A percentile compares a stretch with the other conserved stretches of the same genome.
Evolutionary conservation across 257 asterid species (phyloP).

Genomic region (Forsythia suspensa): DNA sequence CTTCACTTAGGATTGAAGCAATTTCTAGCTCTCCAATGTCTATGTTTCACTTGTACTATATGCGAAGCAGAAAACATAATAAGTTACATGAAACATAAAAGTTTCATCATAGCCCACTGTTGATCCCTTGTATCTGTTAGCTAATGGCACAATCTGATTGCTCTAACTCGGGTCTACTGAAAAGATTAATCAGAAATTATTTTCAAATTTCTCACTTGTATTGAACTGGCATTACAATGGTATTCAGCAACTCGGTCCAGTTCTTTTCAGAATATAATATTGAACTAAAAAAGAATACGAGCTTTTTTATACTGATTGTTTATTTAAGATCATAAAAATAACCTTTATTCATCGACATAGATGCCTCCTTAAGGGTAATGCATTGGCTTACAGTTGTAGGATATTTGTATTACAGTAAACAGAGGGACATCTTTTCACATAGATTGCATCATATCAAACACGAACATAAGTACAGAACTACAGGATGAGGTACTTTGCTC

Average conservation of each 20-base stretch:
- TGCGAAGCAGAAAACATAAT: not conserved
- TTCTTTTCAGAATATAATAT: not conserved
- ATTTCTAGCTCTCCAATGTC: not conserved
- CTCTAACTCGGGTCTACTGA: not conserved
- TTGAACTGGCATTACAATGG: not conserved
- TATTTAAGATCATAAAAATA: not conserved
- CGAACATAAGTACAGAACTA: slow-evolving; percentile 1
- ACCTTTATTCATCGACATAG: not conserved
- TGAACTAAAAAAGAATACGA: not conserved
- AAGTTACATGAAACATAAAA: not conserved
- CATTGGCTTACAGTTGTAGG: not conserved
- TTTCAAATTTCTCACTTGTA: not conserved
- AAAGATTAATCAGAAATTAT: too few relatives aligned
- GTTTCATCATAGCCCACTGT: not conserved
- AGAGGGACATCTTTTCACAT: not conserved
- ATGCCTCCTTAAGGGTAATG: not conserved
- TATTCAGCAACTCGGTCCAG: not conserved
- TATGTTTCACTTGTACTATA: not conserved
- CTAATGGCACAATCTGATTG: not conserved
- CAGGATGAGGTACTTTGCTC: not conserved
- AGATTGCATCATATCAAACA: not conserved
- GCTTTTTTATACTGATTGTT: not conserved
- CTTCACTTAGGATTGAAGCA: not conserved
- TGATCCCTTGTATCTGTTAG: not conserved
- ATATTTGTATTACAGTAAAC: not conserved